These are phyloP conservation scores for Lathyrus oleraceus DNA, from an alignment of 306 rosid species.

Conservation along the genomic window DNA sequence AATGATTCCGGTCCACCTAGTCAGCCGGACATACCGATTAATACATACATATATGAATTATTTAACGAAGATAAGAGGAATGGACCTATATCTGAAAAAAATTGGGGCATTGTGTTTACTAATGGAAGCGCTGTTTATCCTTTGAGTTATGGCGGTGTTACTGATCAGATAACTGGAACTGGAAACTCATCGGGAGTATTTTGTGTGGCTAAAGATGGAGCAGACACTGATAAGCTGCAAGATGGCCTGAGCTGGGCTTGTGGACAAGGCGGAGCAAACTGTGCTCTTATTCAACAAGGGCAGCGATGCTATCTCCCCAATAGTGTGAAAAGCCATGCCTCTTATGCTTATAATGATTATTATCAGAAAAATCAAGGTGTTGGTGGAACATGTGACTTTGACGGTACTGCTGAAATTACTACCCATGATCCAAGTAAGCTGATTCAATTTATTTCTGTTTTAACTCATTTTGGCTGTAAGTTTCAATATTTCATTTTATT, in stretches of 20 bases:
- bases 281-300: slow-evolving; percentile 76
- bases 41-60: slow-evolving; percentile 79
- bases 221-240: slow-evolving; percentile 75
- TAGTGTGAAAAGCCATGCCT: slow-evolving; percentile 71
- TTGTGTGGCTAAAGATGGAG: slow-evolving; percentile 81
- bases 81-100: slow-evolving; percentile 79
- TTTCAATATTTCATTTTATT: background rate
- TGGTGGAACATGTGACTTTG: slow-evolving; percentile 98
- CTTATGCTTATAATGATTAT: slow-evolving; percentile 89
- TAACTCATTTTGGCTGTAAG: slow-evolving; percentile 17
- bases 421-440: slow-evolving; percentile 82
- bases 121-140: slow-evolving; percentile 82
- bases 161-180: slow-evolving; percentile 47
- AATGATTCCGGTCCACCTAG: slow-evolving; percentile 95
- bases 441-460: slow-evolving; percentile 29
- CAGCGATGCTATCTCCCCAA: slow-evolving; percentile 72
- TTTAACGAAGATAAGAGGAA: slow-evolving; percentile 92
- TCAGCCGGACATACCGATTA: slow-evolving; percentile 67
- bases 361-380: slow-evolving; percentile 64
- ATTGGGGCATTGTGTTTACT: slow-evolving; percentile 71
- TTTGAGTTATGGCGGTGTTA: slow-evolving; percentile 48
- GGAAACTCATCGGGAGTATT: slow-evolving; percentile 64
- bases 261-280: slow-evolving; percentile 93
- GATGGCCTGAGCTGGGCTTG: slow-evolving; percentile 92
- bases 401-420: slow-evolving; percentile 69